Base-by-base conservation (phyloP, 139 green algal genomes). In the Pleodorina starrii region DNA sequence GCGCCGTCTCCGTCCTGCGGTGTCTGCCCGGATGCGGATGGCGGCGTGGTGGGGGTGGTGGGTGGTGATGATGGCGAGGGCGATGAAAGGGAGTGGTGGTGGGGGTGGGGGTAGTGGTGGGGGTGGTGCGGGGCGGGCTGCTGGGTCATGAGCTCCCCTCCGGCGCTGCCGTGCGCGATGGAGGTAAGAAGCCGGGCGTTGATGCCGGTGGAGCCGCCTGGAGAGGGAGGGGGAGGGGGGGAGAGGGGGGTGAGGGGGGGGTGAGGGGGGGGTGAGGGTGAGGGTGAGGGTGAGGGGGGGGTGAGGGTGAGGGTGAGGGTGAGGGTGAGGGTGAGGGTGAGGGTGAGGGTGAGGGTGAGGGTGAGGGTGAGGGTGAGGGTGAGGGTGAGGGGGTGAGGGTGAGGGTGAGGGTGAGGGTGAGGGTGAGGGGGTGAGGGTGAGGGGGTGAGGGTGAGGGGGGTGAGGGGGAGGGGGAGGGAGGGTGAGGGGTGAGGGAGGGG, bases 131-230 rank as follows among this genome's bases (percentile, higher is more conserved):
- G 48, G 9, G 38, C 25, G 36, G 3, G 27, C 80, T 46, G 27
- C 59, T 77, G 60, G 14, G 81, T 40, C 60, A 87, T 77, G 1
- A 87, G 44, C 60, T 77, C 81, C 19, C 81, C 81, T 12, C 81
- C 81, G 81, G 50, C 66, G 60, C 42, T 17, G 81, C 42, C 32
- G 81, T 87, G 81, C 16, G 60, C 19, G 42, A 87, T 77, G 43
- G 81, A 42, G 12, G 81, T 87, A 27, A 87, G 59, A 27, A 78
- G 81, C 29, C 29, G 43, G 35, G 81, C 81, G 81, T 87, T 87
- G 60, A 87, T 36, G 60, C 81, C 81, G 21, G 63, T 78, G 43
- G 16, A 1, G 29, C 12, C 36, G 63, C 81, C 81, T 87, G 43
- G 0, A 0, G 12, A 10, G 40, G 12, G 0, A 40, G 35, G 17